Conservation (phyloP, 768 basidiomycete genomes). For the Lactarius pseudohatsudake region DNA sequence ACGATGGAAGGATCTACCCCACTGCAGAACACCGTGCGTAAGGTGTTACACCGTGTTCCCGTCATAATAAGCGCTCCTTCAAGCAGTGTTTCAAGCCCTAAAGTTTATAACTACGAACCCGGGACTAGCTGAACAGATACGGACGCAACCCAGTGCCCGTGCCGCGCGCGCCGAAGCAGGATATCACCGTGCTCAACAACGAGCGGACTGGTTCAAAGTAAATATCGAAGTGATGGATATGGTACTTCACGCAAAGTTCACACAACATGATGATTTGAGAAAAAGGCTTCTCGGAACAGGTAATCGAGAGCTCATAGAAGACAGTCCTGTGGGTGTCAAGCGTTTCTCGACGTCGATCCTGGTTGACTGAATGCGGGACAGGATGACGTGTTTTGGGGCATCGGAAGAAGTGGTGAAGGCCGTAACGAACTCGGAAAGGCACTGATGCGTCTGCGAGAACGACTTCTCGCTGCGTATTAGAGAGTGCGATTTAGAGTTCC, state of each 20-base stretch:
- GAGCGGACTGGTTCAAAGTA: conserved; percentile 28
- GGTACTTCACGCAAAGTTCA: conserved; percentile 44
- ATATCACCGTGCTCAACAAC: conserved; percentile 17
- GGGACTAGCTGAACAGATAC: conserved; percentile 21
- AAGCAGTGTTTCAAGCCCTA: conserved; percentile 26
- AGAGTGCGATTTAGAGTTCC: not conserved
- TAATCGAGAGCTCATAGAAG: conserved; percentile 40
- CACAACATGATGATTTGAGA: conserved; percentile 41
- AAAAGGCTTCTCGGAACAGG: conserved; percentile 40
- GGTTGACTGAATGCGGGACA: conserved; percentile 27
- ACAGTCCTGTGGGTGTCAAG: conserved; percentile 32
- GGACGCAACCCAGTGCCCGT: conserved; percentile 25
- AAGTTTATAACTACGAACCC: conserved; percentile 21
- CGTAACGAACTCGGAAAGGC: conserved; percentile 45
- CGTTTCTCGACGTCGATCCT: conserved; percentile 30
- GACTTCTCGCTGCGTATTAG: conserved; percentile 23
- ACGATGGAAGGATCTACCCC: conserved; percentile 20
- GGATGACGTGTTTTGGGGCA: conserved; percentile 45
- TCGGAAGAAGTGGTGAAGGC: conserved; percentile 41
- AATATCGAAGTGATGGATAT: conserved; percentile 38
- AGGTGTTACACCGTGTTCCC: not conserved
- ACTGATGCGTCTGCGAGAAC: conserved; percentile 40
- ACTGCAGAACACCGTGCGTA: conserved; percentile 29
- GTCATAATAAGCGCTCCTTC: not conserved
- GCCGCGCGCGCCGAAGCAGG: conserved; percentile 23